Evolutionary conservation across 2,329 filamentous ascomycete species (phyloP).

Genomic region (Fusarium bactridioides): DNA sequence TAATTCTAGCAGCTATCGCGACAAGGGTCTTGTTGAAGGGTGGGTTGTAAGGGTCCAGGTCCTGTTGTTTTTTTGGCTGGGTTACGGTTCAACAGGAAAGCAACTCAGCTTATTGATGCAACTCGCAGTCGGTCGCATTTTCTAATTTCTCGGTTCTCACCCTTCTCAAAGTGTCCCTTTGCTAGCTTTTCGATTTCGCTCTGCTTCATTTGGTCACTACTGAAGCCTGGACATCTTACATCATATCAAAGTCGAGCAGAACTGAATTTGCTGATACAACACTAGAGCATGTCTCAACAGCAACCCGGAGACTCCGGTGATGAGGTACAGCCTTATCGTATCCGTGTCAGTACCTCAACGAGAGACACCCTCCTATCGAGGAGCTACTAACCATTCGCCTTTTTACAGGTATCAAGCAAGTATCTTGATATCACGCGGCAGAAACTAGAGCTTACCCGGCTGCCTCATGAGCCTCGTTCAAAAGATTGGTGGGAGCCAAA

Average conservation of each 20-base stretch:
- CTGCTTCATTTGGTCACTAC: not conserved
- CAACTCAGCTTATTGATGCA: conserved; percentile 20
- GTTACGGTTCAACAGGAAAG: conserved; percentile 9
- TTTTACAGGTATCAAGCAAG: conserved; percentile 66
- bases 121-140: conserved; percentile 10
- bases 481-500: conserved; percentile 68
- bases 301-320: conserved; percentile 44
- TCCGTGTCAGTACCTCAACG: conserved; percentile 58
- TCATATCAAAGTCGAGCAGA: not conserved
- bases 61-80: conserved; percentile 22
- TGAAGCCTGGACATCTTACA: not conserved
- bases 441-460: conserved; percentile 71
- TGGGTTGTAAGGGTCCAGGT: conserved; percentile 25
- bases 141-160: conserved; percentile 20
- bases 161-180: conserved; percentile 5
- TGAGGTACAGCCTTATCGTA: conserved; percentile 63
- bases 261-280: not conserved
- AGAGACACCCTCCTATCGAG: not conserved
- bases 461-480: conserved; percentile 66
- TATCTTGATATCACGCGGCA: conserved; percentile 73
- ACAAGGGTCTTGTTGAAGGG: conserved; percentile 22
- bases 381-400: conserved; percentile 39
- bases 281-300: conserved; percentile 22
- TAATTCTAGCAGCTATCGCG: conserved; percentile 33
- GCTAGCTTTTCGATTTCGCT: not conserved